Conservation (phyloP, 345 rosid species). For the Nephelium lappaceum region DNA sequence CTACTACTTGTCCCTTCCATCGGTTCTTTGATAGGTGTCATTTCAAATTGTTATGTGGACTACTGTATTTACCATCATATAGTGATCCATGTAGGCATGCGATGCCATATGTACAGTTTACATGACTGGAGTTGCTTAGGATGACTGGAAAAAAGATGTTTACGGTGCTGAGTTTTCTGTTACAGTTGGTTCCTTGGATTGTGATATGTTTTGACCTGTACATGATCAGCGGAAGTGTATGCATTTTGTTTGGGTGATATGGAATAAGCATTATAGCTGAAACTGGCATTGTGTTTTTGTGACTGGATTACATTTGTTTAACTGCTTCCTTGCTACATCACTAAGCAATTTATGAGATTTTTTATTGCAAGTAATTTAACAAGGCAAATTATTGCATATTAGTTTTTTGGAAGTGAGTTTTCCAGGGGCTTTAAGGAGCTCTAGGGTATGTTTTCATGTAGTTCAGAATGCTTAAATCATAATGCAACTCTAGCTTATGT, state of each 20-base stretch:
- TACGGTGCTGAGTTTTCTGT: neutral
- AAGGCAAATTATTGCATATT: neutral
- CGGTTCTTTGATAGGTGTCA: neutral
- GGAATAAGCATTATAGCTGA: neutral
- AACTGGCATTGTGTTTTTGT: neutral
- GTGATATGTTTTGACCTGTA: neutral
- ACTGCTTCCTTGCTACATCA: neutral
- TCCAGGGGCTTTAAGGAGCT: neutral
- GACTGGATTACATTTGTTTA: neutral
- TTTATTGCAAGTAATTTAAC: neutral
- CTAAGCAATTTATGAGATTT: neutral
- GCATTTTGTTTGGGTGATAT: neutral
- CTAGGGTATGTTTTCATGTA: neutral
- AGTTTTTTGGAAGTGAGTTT: neutral
- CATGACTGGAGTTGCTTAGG: neutral
- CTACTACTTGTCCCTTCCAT: neutral
- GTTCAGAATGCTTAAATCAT: neutral
- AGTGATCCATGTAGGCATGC: neutral
- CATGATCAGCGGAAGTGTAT: neutral
- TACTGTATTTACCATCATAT: neutral
- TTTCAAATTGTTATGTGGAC: neutral
- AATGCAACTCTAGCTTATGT: too few relatives aligned
- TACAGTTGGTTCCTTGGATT: neutral
- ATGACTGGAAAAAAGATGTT: neutral
- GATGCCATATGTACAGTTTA: neutral